Base-by-base conservation (phyloP, 108 stramenopile genomes). In the Cyclotella cryptica region DNA sequence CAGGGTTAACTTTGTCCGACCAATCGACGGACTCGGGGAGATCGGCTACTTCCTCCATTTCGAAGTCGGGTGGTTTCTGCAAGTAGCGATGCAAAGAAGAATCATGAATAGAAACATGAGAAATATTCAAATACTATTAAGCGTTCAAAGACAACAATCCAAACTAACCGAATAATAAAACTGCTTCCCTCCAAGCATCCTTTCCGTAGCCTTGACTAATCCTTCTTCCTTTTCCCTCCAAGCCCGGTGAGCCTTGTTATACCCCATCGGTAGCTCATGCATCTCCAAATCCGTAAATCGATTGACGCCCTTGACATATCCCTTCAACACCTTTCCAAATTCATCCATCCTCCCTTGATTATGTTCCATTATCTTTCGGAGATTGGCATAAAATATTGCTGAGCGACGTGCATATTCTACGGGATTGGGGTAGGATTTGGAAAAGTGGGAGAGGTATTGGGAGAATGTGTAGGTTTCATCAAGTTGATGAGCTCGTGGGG, bases 21-120 rank as follows among this genome's bases (percentile, higher is more conserved):
- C 97, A 97, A 79, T 97, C 97, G n/a, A 96, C 79, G n/a, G 66
- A 63, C 39, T 64, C 53, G 35, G 97, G 95, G 5, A 97, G 81
- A 17, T 28, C 15, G 11, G 67, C 51, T 0, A 88, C 88, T 27
- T 82, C 69, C 5, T 88, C 86, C 53, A 87, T 80, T 59, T 75
- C 62, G 47, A 87, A 83, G 8, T 44, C 57, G 6, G 81, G 79
- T 52, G 74, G 66, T 59, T 74, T 44, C 72, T 79, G 79, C 21
- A 57, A 26, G 30, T 1, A 40, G 7, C 39, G 57, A 69, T 3
- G 46, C 6, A 15, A 24, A 8, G 72, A 7, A 47, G 18, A 43
- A 57, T 15, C 59, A 63, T 26, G 21, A n/a, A 19, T 7, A 18
- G 44, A 27, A 26, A 10, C 43, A 61, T 49, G 13, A 55, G 19